phyloP scores from a whole-genome alignment of 2,329 filamentous ascomycete species.

The Ampelomyces quisqualis region DNA sequence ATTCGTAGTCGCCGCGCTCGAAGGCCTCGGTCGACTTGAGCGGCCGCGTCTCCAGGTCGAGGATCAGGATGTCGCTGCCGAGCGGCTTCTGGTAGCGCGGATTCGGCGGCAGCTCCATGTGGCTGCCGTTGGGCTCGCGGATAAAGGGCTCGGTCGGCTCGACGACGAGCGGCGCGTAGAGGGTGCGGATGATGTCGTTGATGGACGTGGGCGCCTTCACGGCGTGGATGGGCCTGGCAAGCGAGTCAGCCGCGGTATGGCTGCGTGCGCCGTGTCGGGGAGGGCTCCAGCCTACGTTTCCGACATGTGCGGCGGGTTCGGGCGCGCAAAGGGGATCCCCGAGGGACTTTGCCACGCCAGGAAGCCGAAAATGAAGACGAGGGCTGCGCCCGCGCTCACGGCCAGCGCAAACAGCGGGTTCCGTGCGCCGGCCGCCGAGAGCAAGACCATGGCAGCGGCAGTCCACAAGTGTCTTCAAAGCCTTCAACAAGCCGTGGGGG shows the following conservation, averaged over 20 bases:
- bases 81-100: conserved; percentile 37
- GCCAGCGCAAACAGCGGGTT: conserved; percentile 37
- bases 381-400: conserved; percentile 31
- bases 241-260: conserved; percentile 14
- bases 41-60: conserved; percentile 41
- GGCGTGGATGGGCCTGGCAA: conserved; percentile 27
- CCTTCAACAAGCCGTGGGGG: too few species aligned
- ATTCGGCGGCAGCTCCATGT: conserved; percentile 31
- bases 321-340: conserved; percentile 24
- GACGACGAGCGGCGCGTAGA: conserved; percentile 35
- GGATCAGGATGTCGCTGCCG: conserved; percentile 38
- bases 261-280: neutral
- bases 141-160: conserved; percentile 32
- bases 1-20: conserved; percentile 37
- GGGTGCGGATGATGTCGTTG: conserved; percentile 34
- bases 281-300: conserved; percentile 27
- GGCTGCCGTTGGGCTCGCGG: conserved; percentile 34
- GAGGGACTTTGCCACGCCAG: conserved; percentile 38
- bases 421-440: conserved; percentile 33
- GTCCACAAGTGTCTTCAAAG: too few species aligned
- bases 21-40: conserved; percentile 36
- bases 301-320: conserved; percentile 17
- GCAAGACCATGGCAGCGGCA: conserved; percentile 38
- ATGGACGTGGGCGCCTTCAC: conserved; percentile 30
- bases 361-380: conserved; percentile 39